phyloP scores from a whole-genome alignment of 352 stramenopile genomes.

The Phytopythium oedochilum region DNA sequence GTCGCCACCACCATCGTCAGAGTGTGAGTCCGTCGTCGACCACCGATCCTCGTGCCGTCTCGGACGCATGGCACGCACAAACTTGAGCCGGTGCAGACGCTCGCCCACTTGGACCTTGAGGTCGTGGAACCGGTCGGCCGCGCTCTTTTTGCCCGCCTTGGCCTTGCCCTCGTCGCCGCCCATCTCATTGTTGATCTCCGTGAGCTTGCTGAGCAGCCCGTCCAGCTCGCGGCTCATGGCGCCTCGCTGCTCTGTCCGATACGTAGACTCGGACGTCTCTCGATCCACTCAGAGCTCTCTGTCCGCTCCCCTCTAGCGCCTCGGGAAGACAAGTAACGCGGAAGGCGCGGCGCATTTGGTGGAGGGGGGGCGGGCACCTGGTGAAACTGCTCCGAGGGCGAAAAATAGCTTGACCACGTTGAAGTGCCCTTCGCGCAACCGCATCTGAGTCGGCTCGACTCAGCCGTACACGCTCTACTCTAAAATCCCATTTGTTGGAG shows the following conservation, averaged over 20 bases:
- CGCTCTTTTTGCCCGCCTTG: conserved; percentile 56
- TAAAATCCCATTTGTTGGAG: no score
- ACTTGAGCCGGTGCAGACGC: conserved; percentile 71
- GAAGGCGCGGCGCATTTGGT: no score
- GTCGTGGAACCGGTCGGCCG: conserved; percentile 76
- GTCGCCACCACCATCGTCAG: conserved; percentile 7
- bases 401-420: conserved; percentile 1
- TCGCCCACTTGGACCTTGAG: conserved; percentile 78
- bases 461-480: no score
- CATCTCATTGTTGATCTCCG: conserved; percentile 79
- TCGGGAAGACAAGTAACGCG: no score
- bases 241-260: background rate
- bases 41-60: no score
- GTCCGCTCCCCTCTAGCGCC: no score
- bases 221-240: conserved; percentile 75
- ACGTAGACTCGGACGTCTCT: background rate
- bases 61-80: conserved; percentile 31
- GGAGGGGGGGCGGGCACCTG: no score
- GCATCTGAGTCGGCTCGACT: background rate
- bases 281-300: no score
- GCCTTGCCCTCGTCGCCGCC: conserved; percentile 62
- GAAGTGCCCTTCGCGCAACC: conserved; percentile 4
- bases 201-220: conserved; percentile 67
- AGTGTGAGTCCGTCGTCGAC: no score
- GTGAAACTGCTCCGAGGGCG: background rate